Evolutionary conservation across 1,139 yeast genomes (phyloP), one percentile per base, ranked within the genome.

Genomic region (Suhomyces panamericanus): DNA sequence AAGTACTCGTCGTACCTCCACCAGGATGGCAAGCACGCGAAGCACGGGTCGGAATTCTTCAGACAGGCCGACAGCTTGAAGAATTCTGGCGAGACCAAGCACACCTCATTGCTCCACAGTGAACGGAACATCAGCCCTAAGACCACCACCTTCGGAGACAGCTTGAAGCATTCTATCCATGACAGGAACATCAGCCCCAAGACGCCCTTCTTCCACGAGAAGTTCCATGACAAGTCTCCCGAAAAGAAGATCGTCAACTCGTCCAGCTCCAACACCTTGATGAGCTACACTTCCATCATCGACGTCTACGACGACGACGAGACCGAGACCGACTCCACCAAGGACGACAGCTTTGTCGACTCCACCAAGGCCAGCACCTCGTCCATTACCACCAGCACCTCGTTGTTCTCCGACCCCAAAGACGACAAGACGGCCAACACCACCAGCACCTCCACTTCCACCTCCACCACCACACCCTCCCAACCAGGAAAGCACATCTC

Each of bases 291-390:
- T 2, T 51, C 55, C 13, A 43, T 54, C 22, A 54, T 54, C 14
- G 58, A 51, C n/a, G 56, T 52, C n/a, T 54, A 54, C 36, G 56
- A 53, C 32, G 49, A 50, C 29, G 50, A 49, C 16, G 49, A 48
- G 12, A 45, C 35, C 28, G 46, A 44, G 14, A 36, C 41, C 13
- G 46, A 42, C 29, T 33, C 34, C 10, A 35, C 32, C 38, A 38
- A 20, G 27, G 39, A 44, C 11, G 44, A 32, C 10, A 37, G 39
- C 15, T 39, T 35, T 28, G 22, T 10, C 27, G 27, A 36, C 9
- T 26, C 48, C 24, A 43, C 42, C n/a, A 44, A 45, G 22, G 42
- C 50, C 36, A 42, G 42, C n/a, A 46, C 50, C 16, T 44, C 41
- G 12, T 44, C 48, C 14, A 29, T 44, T 8, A 20, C 24, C 24